Evolutionary conservation across 2,329 filamentous ascomycete species (phyloP).

Genomic region (Fusarium cyanostomum): DNA sequence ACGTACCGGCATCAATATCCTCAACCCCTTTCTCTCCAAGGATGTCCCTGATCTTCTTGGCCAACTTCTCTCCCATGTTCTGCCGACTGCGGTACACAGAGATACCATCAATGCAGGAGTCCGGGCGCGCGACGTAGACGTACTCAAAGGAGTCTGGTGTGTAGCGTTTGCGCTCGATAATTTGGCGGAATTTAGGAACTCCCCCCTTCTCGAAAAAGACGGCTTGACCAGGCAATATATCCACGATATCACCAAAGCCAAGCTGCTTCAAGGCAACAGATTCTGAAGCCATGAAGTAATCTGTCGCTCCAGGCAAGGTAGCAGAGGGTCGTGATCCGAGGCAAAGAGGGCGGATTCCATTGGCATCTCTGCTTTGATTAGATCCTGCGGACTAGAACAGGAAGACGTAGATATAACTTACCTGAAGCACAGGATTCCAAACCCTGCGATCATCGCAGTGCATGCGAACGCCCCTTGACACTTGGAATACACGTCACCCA

Average conservation of each 20-base stretch:
- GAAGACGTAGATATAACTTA: conserved; percentile 59
- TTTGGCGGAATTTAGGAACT: conserved; percentile 77
- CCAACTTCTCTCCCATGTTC: conserved; percentile 86
- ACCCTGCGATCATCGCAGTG: conserved; percentile 83
- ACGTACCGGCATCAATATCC: conserved; percentile 74
- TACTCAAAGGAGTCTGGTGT: conserved; percentile 68
- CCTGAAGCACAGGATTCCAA: conserved; percentile 81
- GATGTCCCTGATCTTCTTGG: conserved; percentile 73
- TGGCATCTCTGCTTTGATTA: conserved; percentile 41
- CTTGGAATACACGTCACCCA: conserved; percentile 76
- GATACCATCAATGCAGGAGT: conserved; percentile 86
- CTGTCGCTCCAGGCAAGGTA: conserved; percentile 69
- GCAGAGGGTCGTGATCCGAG: conserved; percentile 77
- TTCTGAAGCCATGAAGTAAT: conserved; percentile 94
- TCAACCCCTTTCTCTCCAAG: conserved; percentile 75
- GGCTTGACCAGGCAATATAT: conserved; percentile 85
- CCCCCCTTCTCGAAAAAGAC: conserved; percentile 85
- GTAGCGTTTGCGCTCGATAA: conserved; percentile 74
- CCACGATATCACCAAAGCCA: conserved; percentile 78
- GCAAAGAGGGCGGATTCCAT: conserved; percentile 84
- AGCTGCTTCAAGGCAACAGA: conserved; percentile 84
- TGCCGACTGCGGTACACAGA: conserved; percentile 85
- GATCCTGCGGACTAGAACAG: conserved; percentile 69
- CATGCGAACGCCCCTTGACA: conserved; percentile 83
- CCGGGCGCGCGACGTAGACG: conserved; percentile 87